Evolutionary conservation across 495 filamentous ascomycete genomes (phyloP).

Genomic region (Penicillium salamii): DNA sequence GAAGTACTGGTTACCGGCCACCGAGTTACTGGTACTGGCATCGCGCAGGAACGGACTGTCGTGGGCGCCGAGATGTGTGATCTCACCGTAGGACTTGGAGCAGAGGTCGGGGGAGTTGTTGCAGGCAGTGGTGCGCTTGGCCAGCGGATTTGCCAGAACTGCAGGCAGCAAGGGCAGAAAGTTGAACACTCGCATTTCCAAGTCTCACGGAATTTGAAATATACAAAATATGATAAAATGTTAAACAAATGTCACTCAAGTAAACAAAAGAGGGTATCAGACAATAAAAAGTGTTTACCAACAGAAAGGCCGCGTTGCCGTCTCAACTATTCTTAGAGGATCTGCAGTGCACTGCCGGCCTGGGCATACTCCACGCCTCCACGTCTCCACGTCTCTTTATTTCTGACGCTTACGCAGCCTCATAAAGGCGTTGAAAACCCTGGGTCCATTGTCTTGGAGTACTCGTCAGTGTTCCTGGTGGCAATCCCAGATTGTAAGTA

Average conservation of each 20-base stretch:
- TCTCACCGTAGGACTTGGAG: conserved; percentile 55
- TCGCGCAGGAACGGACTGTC: conserved; percentile 59
- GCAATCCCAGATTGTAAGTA: no score
- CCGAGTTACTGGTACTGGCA: conserved; percentile 46
- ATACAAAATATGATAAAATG: not conserved
- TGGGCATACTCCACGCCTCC: not conserved
- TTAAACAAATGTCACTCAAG: no score
- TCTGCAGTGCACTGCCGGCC: conserved; percentile 10
- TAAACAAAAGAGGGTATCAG: conserved; percentile 5
- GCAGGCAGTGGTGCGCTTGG: conserved; percentile 45
- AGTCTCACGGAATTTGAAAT: not conserved
- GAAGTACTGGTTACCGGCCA: conserved; percentile 65
- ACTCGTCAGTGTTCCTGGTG: no score
- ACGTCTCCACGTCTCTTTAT: not conserved
- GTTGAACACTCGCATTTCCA: conserved; percentile 28
- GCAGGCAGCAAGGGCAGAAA: conserved; percentile 32
- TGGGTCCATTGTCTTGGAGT: no score
- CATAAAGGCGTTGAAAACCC: no score
- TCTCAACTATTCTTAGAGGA: conserved; percentile 38
- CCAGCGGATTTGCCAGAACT: conserved; percentile 27
- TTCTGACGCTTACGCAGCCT: conserved; percentile 1
- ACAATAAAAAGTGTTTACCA: conserved; percentile 14
- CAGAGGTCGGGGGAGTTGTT: conserved; percentile 63
- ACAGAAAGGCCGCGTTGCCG: conserved; percentile 30
- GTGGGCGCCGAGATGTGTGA: conserved; percentile 65